Evolutionary conservation across 73 alveolate species (phyloP).

Genomic region (Symbiodinium natans): DNA sequence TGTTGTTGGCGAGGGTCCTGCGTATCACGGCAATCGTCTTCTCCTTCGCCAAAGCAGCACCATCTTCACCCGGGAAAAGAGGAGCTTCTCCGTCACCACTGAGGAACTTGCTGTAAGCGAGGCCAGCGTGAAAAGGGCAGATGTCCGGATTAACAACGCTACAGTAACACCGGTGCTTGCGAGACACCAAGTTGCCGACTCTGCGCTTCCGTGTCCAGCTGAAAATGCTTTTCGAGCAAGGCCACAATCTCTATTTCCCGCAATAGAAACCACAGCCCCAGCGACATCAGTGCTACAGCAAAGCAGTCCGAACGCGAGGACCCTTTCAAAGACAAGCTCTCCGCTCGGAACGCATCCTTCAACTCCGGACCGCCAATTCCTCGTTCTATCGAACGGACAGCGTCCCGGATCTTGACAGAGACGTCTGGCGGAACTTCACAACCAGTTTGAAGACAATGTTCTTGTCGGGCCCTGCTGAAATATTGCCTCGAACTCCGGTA

Average conservation of each 20-base stretch:
- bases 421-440: neutral
- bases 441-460: neutral
- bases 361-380: neutral
- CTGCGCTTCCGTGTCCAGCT: neutral
- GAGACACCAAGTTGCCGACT: neutral
- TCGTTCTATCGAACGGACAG: neutral
- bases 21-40: neutral
- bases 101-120: neutral
- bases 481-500: neutral
- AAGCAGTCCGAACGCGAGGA: too few relatives aligned
- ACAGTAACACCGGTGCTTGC: neutral
- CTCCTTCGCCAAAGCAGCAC: neutral
- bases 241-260: neutral
- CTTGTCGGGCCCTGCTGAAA: neutral
- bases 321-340: neutral
- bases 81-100: neutral
- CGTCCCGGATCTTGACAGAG: neutral
- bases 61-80: neutral
- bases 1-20: neutral
- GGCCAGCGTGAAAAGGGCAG: neutral
- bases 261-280: neutral
- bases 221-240: neutral
- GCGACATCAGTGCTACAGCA: neutral
- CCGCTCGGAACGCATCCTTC: neutral
- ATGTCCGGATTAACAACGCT: neutral